Evolutionary conservation across 2,329 filamentous ascomycete genomes (phyloP).

Genomic region (Domatiomyces catenatus): DNA sequence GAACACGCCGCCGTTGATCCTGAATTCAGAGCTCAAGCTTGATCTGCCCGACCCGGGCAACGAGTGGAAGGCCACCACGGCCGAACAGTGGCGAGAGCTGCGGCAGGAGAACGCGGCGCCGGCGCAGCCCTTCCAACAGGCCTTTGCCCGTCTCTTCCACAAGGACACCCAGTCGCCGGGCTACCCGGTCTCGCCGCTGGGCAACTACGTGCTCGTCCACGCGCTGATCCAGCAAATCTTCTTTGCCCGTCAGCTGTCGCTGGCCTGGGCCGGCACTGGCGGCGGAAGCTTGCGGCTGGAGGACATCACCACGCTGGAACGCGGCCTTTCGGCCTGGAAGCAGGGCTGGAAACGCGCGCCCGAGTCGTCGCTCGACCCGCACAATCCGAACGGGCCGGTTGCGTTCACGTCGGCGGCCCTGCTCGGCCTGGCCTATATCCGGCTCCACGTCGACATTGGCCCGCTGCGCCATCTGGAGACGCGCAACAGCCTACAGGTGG

Average conservation of each 20-base stretch:
- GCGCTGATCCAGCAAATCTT: constrained; percentile 41
- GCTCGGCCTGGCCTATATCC: constrained; percentile 33
- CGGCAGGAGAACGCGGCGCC: constrained; percentile 11
- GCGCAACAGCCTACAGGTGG: constrained; percentile 33
- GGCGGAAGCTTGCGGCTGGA: constrained; percentile 30
- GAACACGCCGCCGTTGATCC: constrained; percentile 43
- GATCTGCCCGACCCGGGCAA: constrained; percentile 39
- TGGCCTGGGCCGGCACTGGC: constrained; percentile 29
- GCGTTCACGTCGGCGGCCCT: constrained; percentile 38
- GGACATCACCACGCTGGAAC: constrained; percentile 31
- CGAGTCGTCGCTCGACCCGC: constrained; percentile 39
- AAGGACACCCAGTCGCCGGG: constrained; percentile 24
- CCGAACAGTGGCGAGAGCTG: constrained; percentile 33
- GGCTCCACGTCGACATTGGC: constrained; percentile 33
- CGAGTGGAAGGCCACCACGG: constrained; percentile 40
- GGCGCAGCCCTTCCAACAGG: constrained; percentile 27
- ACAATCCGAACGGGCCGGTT: constrained; percentile 37
- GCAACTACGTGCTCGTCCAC: constrained; percentile 40
- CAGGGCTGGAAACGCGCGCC: constrained; percentile 37
- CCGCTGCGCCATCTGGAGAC: constrained; percentile 33
- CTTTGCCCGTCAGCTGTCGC: constrained; percentile 33
- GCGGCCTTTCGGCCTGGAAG: constrained; percentile 37
- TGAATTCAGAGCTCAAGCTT: constrained; percentile 40
- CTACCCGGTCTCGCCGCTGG: constrained; percentile 31
- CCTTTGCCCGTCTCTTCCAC: constrained; percentile 30